A percentile compares a stretch with the other conserved stretches of the same genome.
Conservation (phyloP, 2,329 filamentous ascomycete genomes). For the Arthrobotrys megalospora region DNA sequence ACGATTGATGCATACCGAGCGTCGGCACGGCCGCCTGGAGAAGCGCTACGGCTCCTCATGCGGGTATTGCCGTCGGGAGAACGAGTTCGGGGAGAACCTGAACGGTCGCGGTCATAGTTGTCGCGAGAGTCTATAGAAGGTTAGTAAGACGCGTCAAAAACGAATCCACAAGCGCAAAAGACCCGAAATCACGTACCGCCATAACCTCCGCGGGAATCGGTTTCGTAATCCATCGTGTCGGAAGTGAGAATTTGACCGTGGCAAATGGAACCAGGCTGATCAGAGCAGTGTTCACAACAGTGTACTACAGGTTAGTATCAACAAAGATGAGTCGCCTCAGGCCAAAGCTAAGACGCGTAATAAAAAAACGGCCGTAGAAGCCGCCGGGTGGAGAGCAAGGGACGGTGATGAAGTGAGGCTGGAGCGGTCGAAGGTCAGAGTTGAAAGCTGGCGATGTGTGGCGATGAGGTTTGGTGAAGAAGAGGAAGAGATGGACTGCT, state of each 20-base stretch:
- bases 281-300: constrained; percentile 10
- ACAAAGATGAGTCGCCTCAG: constrained; percentile 32
- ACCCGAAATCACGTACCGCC: constrained; percentile 72
- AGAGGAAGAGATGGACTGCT: constrained; percentile 17
- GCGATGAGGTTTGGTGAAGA: constrained; percentile 53
- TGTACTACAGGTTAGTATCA: constrained; percentile 55
- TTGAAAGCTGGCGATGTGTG: constrained; percentile 43
- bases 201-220: constrained; percentile 75
- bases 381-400: constrained; percentile 9
- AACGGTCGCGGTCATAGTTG: constrained; percentile 77
- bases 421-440: constrained; percentile 3
- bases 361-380: constrained; percentile 23
- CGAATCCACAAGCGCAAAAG: constrained; percentile 44
- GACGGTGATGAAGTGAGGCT: constrained; percentile 36
- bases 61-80: constrained; percentile 64
- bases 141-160: constrained; percentile 57
- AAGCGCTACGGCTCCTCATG: constrained; percentile 75
- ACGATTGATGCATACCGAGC: constrained; percentile 66
- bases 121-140: constrained; percentile 61
- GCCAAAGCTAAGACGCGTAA: constrained; percentile 47
- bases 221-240: constrained; percentile 75
- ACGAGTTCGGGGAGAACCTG: constrained; percentile 75
- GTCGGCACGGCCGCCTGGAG: constrained; percentile 74
- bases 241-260: constrained; percentile 6
- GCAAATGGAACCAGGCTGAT: constrained; percentile 36